Conservation (phyloP, 306 rosid species). For the Trifolium dubium region DNA sequence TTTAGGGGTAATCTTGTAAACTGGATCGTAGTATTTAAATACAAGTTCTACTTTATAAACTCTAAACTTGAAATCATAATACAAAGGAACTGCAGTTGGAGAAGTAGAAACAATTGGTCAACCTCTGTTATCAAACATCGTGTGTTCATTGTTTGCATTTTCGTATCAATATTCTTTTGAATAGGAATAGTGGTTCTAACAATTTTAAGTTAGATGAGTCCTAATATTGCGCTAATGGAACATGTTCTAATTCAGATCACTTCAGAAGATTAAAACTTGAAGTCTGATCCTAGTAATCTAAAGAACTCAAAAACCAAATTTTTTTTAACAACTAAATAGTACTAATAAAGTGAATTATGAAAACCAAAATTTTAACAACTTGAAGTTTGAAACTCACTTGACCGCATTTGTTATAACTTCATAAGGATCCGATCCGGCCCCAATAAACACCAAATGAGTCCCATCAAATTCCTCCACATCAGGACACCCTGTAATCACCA, state of each 20-base stretch:
- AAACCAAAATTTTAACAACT: not conserved
- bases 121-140: not conserved
- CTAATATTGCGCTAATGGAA: not conserved
- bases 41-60: no score
- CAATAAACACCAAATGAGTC: conserved; percentile 76
- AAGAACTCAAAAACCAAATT: not conserved
- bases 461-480: conserved; percentile 77
- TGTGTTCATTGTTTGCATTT: no score
- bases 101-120: not conserved
- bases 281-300: conserved; percentile 1
- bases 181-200: no score
- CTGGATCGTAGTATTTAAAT: no score
- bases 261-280: conserved; percentile 2
- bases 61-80: no score
- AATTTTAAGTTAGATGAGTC: not conserved
- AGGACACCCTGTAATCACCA: conserved; percentile 72
- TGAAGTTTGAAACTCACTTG: conserved; percentile 57
- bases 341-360: not conserved
- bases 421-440: conserved; percentile 86
- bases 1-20: no score
- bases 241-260: conserved; percentile 3
- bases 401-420: conserved; percentile 80
- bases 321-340: not conserved
- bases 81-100: not conserved
- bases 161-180: no score